Conservation (phyloP, 169 alveolate species). For the Babesia bovis region DNA sequence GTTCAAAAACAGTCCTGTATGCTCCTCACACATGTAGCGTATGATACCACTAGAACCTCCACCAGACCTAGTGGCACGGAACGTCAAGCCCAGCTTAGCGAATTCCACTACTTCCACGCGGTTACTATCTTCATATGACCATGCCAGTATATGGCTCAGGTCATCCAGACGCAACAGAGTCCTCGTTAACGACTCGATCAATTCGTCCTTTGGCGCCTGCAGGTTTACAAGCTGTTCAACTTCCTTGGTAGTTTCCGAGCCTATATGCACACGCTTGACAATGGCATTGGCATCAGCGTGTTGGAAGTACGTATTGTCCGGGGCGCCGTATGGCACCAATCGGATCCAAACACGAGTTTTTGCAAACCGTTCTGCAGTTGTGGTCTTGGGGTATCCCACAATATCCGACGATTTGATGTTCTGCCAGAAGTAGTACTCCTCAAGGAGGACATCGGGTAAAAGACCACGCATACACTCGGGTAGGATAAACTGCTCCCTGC, state of each 20-base stretch:
- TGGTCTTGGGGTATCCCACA: slow-evolving; percentile 70
- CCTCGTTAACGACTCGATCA: slow-evolving; percentile 16
- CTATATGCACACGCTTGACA: slow-evolving; percentile 7
- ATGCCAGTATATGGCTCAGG: slow-evolving; percentile 63
- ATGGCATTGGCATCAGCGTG: slow-evolving; percentile 35
- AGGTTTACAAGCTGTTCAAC: slow-evolving; percentile 42
- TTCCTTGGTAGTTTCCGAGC: slow-evolving; percentile 4
- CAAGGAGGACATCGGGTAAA: slow-evolving; percentile 69
- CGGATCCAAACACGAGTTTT: slow-evolving; percentile 29
- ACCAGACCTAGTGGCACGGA: slow-evolving; percentile 33
- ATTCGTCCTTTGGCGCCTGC: slow-evolving; percentile 40
- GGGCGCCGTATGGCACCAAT: slow-evolving; percentile 12
- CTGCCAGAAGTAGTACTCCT: slow-evolving; percentile 77
- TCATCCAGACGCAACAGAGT: slow-evolving; percentile 64
- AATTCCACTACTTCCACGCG: slow-evolving; percentile 48
- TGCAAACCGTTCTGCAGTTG: slow-evolving; percentile 21
- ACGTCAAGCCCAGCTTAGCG: slow-evolving; percentile 62
- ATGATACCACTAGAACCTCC: slow-evolving; percentile 13
- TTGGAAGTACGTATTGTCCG: slow-evolving; percentile 39
- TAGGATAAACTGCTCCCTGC: slow-evolving; percentile 65
- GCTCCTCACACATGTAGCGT: slow-evolving; percentile 67
- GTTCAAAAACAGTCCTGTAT: slow-evolving; percentile 59
- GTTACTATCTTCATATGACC: slow-evolving; percentile 31
- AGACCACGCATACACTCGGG: slow-evolving; percentile 66
- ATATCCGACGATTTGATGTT: slow-evolving; percentile 69